Evolutionary conservation across 768 basidiomycete genomes (phyloP), one percentile per base, ranked within the genome.

Genomic region (Mrakia blollopis): DNA sequence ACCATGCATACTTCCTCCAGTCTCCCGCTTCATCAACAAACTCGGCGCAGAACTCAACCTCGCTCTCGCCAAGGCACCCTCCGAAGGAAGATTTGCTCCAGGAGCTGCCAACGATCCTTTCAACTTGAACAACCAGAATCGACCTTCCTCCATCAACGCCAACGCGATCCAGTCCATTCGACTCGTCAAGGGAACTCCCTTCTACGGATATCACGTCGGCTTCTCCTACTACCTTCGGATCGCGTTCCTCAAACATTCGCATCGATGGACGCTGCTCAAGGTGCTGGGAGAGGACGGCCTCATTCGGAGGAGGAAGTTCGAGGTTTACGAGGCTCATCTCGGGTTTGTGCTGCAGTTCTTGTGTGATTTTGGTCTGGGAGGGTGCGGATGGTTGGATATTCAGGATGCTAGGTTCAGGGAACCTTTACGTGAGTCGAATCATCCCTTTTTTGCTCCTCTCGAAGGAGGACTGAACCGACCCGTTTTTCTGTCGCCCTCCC

Each of bases 321-420:
- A 87, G 67, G 87, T 92, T 16, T 97, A 89, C 83, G 97, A 98
- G 84, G 92, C 90, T 78, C 96, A 99, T 85, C 86, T 98, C 81
- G 91, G 89, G 81, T 97, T 89, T 83, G 84, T 89, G 35, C 86
- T 98, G 50, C 95, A 98, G 84, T 97, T 98, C 85, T 87, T 98
- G 88, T 91, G 90, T 83, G 96, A 99, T 84, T 94, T 92, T 81
- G 93, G 93, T 76, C 86, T 98, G 35, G 96, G 94, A 80, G 96
- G 96, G 3, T 98, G 95, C 83, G 94, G 92, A 1, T 92, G 90
- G 88, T 86, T 98, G 63, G 89, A 96, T 76, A 84, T 96, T 4
- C 81, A 86, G 86, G 87, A 85, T 87, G 50, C 81, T 8, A 80
- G 79, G 28, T 85, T 86, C 69, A 78, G 86, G 23, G 81, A 83